Evolutionary conservation across 257 asterid species (phyloP).

Genomic region (Gynochthodes officinalis): DNA sequence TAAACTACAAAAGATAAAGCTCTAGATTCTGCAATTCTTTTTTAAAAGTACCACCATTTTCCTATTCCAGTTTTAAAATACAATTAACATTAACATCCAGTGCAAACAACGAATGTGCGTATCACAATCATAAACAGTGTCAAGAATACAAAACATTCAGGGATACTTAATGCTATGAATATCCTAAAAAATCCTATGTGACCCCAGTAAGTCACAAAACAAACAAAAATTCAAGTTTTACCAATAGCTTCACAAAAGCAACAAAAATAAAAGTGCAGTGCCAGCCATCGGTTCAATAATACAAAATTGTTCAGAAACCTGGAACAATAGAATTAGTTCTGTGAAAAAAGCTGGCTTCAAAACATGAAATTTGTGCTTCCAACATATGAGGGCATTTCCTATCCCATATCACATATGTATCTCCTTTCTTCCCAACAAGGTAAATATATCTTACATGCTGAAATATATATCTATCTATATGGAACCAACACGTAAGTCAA

Average conservation of each 20-base stretch:
- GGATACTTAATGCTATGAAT: neutral
- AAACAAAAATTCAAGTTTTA: neutral
- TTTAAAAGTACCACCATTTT: neutral
- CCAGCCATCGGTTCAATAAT: neutral
- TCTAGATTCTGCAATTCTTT: neutral
- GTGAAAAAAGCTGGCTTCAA: neutral
- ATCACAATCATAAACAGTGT: neutral
- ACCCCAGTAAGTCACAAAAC: neutral
- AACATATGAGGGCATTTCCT: neutral
- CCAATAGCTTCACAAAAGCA: neutral
- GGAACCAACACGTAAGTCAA: neutral
- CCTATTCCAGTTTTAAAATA: neutral
- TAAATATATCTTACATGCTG: neutral
- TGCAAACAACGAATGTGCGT: neutral
- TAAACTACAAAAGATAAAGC: neutral
- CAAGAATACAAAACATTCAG: neutral
- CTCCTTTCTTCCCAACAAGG: neutral
- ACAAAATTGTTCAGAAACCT: neutral
- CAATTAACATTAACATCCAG: neutral
- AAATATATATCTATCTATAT: neutral
- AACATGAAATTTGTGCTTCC: neutral
- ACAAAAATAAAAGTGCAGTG: neutral
- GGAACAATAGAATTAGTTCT: neutral
- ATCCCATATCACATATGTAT: neutral
- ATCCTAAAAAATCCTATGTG: neutral